Conservation (phyloP, 495 filamentous ascomycete genomes). For the Aspergillus ellipticus region DNA sequence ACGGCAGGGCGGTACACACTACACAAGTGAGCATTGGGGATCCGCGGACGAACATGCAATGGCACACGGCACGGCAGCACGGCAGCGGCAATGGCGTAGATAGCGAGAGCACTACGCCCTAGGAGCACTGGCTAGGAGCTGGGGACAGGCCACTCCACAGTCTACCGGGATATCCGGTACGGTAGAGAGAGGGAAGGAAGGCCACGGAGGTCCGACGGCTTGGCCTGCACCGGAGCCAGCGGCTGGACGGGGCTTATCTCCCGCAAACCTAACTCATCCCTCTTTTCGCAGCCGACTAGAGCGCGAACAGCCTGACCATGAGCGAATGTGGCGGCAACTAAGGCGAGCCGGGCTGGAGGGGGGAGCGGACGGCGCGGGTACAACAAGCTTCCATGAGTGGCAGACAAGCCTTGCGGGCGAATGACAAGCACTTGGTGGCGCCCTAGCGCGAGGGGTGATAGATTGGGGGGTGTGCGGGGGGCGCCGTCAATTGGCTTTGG, state of each 20-base stretch:
- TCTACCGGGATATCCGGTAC: background rate
- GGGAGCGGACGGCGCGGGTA: background rate
- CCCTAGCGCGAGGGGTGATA: background rate
- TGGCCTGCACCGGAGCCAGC: background rate
- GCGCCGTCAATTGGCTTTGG: background rate
- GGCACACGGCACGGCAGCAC: background rate
- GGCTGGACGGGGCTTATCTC: background rate
- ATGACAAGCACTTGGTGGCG: background rate
- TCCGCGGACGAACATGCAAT: background rate
- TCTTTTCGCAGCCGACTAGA: too few relatives aligned
- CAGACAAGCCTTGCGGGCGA: background rate
- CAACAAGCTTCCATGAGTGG: background rate
- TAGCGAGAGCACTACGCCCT: background rate
- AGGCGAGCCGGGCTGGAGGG: background rate
- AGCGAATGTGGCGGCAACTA: background rate
- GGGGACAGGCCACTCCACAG: too few relatives aligned
- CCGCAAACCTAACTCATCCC: background rate
- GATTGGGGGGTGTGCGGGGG: background rate
- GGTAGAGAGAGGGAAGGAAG: background rate
- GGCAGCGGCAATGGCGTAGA: too few relatives aligned
- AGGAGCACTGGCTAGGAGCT: background rate
- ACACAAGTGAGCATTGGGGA: background rate
- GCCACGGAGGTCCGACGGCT: background rate
- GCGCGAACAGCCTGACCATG: too few relatives aligned
- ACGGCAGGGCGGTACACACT: too few relatives aligned